Evolutionary conservation across 176 grass and related monocot species (phyloP), one percentile per base, ranked within the genome.

Genomic region (Oryza meridionalis): DNA sequence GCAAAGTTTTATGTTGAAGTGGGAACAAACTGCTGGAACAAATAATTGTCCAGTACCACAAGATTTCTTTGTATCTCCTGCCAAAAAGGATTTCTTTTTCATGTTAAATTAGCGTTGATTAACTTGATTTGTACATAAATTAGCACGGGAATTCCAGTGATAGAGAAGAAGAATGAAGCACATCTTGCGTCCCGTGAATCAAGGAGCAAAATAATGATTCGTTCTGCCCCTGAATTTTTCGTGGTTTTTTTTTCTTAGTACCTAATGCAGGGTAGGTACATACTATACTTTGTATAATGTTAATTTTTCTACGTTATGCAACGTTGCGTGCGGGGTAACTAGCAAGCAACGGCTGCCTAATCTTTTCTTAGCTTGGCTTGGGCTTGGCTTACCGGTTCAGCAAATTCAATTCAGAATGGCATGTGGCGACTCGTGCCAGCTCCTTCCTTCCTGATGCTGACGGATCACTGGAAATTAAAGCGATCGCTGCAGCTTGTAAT

Each of bases 381-480:
- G 61, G 81, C 59, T 73, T 76, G 44, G 46, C 45, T 84, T 77
- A 32, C 64, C 16, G 33, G 82, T 59, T 69, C 27, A 13, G 82
- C 63, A 67, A 67, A 76, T 68, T 51, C 63, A 67, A 58, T 68
- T 51, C 43, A 67, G 42, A 43, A 33, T 11, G 46, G 24, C 45
- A 69, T 43, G 59, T 53, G 73, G 46, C 42, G 79, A 62, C 74
- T 58, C 65, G 43, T 67, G 69, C 44, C 16, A 35, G 62, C 73
- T 87, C 78, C 79, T 77, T 35, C 11, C 9, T 70, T 70, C 17
- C 13, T 64, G 72, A 63, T 19, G 49, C 19, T 11, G 85, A 87
- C 5, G 24, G 70, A 11, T 76, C 25, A 75, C 61, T 67, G 2
- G 17, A 14, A 31, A 31, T 31, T 31, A 38, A 65, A 11, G 29